Evolutionary conservation across 2,329 filamentous ascomycete genomes (phyloP).

Genomic region (Fusarium circinatum): DNA sequence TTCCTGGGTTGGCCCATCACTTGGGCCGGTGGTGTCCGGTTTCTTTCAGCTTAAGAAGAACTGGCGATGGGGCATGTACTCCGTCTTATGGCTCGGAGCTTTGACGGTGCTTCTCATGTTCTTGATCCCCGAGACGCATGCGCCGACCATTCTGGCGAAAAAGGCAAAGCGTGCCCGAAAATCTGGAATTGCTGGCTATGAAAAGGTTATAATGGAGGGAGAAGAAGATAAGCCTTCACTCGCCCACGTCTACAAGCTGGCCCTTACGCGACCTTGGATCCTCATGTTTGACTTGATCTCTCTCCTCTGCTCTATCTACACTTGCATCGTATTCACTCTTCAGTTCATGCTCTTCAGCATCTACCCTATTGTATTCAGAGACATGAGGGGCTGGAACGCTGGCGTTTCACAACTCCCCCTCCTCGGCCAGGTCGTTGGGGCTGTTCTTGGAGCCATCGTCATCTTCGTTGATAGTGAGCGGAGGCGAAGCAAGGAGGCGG

Average conservation of each 20-base stretch:
- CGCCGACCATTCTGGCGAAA: slow-evolving; percentile 59
- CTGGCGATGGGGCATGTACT: slow-evolving; percentile 66
- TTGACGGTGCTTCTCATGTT: slow-evolving; percentile 58
- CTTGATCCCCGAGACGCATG: slow-evolving; percentile 68
- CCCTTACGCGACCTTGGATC: slow-evolving; percentile 63
- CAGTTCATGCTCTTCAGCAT: slow-evolving; percentile 69
- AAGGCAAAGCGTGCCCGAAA: slow-evolving; percentile 64
- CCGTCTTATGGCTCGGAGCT: slow-evolving; percentile 56
- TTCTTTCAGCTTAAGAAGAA: slow-evolving; percentile 65
- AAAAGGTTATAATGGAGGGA: slow-evolving; percentile 60
- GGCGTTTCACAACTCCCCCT: slow-evolving; percentile 63
- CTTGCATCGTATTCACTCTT: slow-evolving; percentile 62
- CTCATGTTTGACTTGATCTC: slow-evolving; percentile 65
- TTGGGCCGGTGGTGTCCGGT: slow-evolving; percentile 65
- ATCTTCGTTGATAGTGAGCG: slow-evolving; percentile 54
- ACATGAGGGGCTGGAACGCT: slow-evolving; percentile 63
- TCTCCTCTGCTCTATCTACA: slow-evolving; percentile 61
- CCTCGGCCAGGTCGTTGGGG: slow-evolving; percentile 61
- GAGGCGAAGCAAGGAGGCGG: slow-evolving; percentile 51
- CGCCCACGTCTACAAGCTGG: slow-evolving; percentile 59
- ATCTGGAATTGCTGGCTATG: slow-evolving; percentile 61
- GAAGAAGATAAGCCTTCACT: slow-evolving; percentile 58
- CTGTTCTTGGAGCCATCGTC: slow-evolving; percentile 54
- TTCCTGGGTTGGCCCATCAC: slow-evolving; percentile 63
- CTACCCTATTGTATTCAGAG: slow-evolving; percentile 65